Evolutionary conservation across 306 rosid genomes (phyloP).

Genomic region (Rosa rugosa): DNA sequence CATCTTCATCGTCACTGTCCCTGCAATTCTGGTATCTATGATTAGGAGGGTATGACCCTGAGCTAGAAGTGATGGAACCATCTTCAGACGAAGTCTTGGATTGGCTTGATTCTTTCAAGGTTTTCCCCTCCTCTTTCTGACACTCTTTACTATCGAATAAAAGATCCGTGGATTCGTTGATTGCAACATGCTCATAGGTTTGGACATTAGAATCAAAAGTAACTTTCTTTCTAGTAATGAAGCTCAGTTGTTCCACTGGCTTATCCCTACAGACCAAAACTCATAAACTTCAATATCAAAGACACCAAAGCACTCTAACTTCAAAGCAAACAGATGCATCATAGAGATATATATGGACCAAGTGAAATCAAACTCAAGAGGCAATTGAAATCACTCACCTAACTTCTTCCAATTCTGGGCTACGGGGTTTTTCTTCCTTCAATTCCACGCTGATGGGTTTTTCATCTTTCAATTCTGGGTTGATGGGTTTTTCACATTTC

Average conservation of each 20-base stretch:
- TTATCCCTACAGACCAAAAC: conserved; percentile 45
- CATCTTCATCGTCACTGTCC: conserved; percentile 72
- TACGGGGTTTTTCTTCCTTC: conserved; percentile 29
- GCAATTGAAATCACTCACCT: conserved; percentile 37
- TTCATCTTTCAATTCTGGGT: conserved; percentile 14
- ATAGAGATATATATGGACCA: background rate
- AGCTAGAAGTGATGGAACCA: conserved; percentile 46
- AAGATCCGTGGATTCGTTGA: conserved; percentile 34
- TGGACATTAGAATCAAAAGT: conserved; percentile 76
- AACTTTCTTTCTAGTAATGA: conserved; percentile 62
- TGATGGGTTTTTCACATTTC: conserved; percentile 11
- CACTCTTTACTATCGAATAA: conserved; percentile 32
- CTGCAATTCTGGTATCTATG: conserved; percentile 75
- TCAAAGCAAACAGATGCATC: background rate
- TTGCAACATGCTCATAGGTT: conserved; percentile 59
- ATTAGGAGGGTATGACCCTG: conserved; percentile 56
- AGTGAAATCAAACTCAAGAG: background rate
- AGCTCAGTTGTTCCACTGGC: conserved; percentile 49
- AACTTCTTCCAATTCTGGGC: conserved; percentile 29
- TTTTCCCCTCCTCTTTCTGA: conserved; percentile 32
- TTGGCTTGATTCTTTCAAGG: conserved; percentile 29
- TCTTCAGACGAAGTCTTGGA: conserved; percentile 62
- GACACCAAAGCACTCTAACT: background rate
- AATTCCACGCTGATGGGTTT: conserved; percentile 12
- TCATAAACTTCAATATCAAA: conserved; percentile 3